A percentile compares a stretch with the other conserved stretches of the same genome.
Conservation (phyloP, 441 rosid genomes). For the Eruca vesicaria region DNA sequence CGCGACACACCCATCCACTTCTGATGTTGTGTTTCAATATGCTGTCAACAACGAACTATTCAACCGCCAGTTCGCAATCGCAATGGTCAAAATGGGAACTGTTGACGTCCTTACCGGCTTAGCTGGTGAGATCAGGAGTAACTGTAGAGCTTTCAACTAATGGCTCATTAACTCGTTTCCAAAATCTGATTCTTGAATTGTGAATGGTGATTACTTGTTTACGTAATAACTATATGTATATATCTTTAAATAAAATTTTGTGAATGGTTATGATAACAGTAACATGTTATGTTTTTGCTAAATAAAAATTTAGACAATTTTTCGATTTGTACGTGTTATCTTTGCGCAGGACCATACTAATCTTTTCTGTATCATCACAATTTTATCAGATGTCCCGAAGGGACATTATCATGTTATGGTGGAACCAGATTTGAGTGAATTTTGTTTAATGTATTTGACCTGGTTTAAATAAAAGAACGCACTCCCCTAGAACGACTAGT, state of each 20-base stretch:
- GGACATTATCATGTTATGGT: background rate
- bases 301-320: no score
- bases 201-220: background rate
- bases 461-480: background rate
- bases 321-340: no score
- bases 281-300: background rate
- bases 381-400: no score
- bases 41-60: conserved; percentile 37
- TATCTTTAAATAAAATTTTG: background rate
- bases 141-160: conserved; percentile 37
- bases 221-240: background rate
- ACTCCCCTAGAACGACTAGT: background rate
- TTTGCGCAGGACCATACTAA: no score
- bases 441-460: background rate
- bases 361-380: no score
- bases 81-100: conserved; percentile 38
- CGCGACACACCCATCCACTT: conserved; percentile 41
- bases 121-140: conserved; percentile 32
- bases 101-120: conserved; percentile 34
- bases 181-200: conserved; percentile 5
- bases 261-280: background rate
- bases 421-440: background rate
- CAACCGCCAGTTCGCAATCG: conserved; percentile 31
- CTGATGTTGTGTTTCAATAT: conserved; percentile 43
- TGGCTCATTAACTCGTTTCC: background rate